Evolutionary conservation across 2,329 filamentous ascomycete genomes (phyloP).

Genomic region (Plenodomus lindquistii): DNA sequence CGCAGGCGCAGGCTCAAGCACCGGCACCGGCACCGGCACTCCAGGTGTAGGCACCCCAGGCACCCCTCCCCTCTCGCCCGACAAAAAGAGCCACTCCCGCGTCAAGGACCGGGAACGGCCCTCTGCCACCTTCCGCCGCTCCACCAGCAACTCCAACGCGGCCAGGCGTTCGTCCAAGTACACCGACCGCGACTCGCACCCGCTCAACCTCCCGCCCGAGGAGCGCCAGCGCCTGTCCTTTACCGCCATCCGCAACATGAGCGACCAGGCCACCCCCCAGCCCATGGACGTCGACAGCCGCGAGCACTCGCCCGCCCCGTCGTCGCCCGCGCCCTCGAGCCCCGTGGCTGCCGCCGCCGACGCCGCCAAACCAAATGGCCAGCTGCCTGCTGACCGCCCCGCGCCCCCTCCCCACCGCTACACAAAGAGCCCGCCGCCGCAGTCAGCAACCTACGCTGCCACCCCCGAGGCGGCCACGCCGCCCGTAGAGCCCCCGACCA

Average conservation of each 20-base stretch:
- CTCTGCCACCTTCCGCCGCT: constrained; percentile 31
- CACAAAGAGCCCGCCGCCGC: constrained; percentile 54
- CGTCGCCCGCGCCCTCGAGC: constrained; percentile 59
- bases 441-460: constrained; percentile 44
- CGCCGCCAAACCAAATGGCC: constrained; percentile 54
- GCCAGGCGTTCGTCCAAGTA: constrained; percentile 45
- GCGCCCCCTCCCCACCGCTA: constrained; percentile 72
- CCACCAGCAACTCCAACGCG: constrained; percentile 37
- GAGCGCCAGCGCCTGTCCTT: constrained; percentile 77
- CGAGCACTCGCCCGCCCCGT: constrained; percentile 62
- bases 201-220: constrained; percentile 87
- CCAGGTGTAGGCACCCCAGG: constrained; percentile 22
- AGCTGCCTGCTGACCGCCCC: constrained; percentile 58
- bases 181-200: constrained; percentile 77
- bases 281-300: constrained; percentile 76
- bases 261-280: constrained; percentile 58
- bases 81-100: constrained; percentile 41
- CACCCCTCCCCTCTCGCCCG: constrained; percentile 44
- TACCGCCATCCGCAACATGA: constrained; percentile 65
- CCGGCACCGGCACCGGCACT: too few species aligned
- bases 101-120: constrained; percentile 38
- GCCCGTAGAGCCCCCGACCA: constrained; percentile 51
- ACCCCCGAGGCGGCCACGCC: constrained; percentile 44
- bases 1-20: too few species aligned
- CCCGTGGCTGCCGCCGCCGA: constrained; percentile 51